Conservation (phyloP, 768 basidiomycete species). For the Lactarius hatsudake region DNA sequence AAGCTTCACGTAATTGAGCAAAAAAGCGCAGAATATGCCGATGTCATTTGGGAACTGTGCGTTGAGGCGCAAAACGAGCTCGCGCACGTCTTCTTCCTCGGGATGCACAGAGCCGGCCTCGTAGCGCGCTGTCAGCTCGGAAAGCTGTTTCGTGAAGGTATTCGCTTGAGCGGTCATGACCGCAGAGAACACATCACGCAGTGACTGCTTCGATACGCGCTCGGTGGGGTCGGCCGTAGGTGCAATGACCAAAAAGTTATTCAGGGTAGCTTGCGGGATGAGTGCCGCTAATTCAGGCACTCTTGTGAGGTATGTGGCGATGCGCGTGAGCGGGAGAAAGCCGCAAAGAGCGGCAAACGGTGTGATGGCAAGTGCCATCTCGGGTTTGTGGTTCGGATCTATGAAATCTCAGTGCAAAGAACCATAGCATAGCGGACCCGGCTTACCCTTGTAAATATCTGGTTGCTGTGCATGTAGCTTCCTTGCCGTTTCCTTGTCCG, state of each 20-base stretch:
- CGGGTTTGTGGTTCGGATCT: slow-evolving; percentile 98
- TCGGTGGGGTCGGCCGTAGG: slow-evolving; percentile 42
- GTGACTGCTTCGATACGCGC: slow-evolving; percentile 52
- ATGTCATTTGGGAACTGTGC: slow-evolving; percentile 88
- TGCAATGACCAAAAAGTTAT: slow-evolving; percentile 51
- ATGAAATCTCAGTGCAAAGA: slow-evolving; percentile 21
- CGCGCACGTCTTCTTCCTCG: slow-evolving; percentile 48
- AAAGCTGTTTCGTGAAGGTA: slow-evolving; percentile 53
- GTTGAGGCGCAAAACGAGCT: slow-evolving; percentile 61
- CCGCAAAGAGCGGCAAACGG: slow-evolving; percentile 90
- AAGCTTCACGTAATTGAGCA: slow-evolving; percentile 84
- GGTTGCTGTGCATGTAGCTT: slow-evolving; percentile 46
- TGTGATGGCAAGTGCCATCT: slow-evolving; percentile 97
- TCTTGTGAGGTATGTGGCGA: slow-evolving; percentile 60
- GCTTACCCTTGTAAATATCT: slow-evolving; percentile 86
- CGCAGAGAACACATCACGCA: slow-evolving; percentile 76
- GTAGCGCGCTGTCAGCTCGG: slow-evolving; percentile 62
- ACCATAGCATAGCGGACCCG: background rate
- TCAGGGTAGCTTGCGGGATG: slow-evolving; percentile 54
- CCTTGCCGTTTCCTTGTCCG: slow-evolving; percentile 80
- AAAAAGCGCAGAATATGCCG: slow-evolving; percentile 87
- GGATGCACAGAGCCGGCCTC: slow-evolving; percentile 39
- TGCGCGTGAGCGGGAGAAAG: slow-evolving; percentile 76
- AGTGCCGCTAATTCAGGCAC: slow-evolving; percentile 78
- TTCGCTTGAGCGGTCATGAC: slow-evolving; percentile 76